Conservation (phyloP, 1,284 basidiomycete genomes). For the Inonotus hispidus region DNA sequence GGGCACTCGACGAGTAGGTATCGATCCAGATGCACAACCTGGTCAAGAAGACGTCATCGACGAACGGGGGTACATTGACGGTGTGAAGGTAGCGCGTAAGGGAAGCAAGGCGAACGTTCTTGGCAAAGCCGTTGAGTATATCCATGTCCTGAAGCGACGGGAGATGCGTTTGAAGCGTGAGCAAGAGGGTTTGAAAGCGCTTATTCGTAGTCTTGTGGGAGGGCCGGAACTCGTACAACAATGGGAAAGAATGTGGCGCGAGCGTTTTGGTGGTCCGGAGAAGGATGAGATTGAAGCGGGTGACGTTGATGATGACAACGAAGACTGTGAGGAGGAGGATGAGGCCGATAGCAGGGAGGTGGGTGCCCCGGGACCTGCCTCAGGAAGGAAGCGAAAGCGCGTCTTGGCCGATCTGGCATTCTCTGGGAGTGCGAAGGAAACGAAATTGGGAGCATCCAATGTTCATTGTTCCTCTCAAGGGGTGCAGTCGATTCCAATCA, state of each 20-base stretch:
- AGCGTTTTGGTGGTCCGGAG: slow-evolving; percentile 67
- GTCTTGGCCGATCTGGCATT: slow-evolving; percentile 30
- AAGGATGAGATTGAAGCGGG: slow-evolving; percentile 56
- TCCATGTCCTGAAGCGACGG: slow-evolving; percentile 67
- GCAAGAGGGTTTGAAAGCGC: slow-evolving; percentile 61
- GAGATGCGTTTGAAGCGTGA: slow-evolving; percentile 66
- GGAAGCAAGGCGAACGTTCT: slow-evolving; percentile 81
- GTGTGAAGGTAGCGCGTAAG: slow-evolving; percentile 78
- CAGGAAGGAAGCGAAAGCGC: slow-evolving; percentile 34
- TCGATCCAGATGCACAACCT: slow-evolving; percentile 32
- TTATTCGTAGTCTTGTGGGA: slow-evolving; percentile 63
- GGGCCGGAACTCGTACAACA: slow-evolving; percentile 61
- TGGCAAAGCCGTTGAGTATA: slow-evolving; percentile 80
- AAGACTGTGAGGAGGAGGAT: slow-evolving; percentile 50
- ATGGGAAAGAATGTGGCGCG: slow-evolving; percentile 71
- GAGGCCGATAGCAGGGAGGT: slow-evolving; percentile 53
- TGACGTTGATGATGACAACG: slow-evolving; percentile 41
- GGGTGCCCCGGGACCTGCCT: slow-evolving; percentile 33
- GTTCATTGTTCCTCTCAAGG: slow-evolving; percentile 14
- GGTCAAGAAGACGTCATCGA: slow-evolving; percentile 52
- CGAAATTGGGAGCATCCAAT: slow-evolving; percentile 26
- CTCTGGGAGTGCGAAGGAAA: slow-evolving; percentile 20
- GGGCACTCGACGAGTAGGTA: slow-evolving; percentile 23
- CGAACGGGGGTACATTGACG: slow-evolving; percentile 72
- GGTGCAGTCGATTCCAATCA: slow-evolving; percentile 2